phyloP scores from a whole-genome alignment of 2,329 filamentous ascomycete species.

The Monosporascus cannonballus region DNA sequence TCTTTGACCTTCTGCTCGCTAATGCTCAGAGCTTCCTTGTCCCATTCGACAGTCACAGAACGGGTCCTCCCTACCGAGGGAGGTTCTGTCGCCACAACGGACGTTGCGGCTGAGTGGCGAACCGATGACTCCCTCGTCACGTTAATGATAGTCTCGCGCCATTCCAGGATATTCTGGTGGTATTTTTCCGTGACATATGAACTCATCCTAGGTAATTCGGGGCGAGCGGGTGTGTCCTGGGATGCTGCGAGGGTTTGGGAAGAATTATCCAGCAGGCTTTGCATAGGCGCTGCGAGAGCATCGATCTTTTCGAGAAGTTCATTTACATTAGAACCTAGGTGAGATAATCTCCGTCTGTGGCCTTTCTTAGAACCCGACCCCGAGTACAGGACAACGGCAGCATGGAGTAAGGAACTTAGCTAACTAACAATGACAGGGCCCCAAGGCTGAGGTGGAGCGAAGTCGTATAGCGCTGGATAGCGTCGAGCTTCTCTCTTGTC shows the following conservation, averaged over 20 bases:
- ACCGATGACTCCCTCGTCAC: background rate
- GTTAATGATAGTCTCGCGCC: background rate
- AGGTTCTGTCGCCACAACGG: background rate
- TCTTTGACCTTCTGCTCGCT: background rate
- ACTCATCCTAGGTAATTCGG: background rate
- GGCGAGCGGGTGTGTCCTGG: background rate
- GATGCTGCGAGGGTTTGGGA: background rate
- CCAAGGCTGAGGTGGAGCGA: background rate
- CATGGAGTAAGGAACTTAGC: background rate
- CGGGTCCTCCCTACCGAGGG: background rate
- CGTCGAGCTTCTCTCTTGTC: background rate
- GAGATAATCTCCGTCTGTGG: background rate
- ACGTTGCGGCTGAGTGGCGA: background rate
- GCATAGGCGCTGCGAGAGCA: background rate
- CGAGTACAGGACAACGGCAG: background rate
- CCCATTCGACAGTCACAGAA: background rate
- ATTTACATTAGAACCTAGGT: background rate
- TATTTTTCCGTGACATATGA: background rate
- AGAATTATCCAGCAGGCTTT: background rate
- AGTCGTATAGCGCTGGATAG: background rate
- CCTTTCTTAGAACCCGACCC: background rate
- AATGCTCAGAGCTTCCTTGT: background rate
- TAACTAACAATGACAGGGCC: background rate
- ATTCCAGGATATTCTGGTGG: background rate
- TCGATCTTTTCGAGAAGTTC: background rate